These are phyloP conservation scores for Lophiostoma macrostomum DNA, from an alignment of 495 filamentous ascomycete species.

Conservation along the genomic window DNA sequence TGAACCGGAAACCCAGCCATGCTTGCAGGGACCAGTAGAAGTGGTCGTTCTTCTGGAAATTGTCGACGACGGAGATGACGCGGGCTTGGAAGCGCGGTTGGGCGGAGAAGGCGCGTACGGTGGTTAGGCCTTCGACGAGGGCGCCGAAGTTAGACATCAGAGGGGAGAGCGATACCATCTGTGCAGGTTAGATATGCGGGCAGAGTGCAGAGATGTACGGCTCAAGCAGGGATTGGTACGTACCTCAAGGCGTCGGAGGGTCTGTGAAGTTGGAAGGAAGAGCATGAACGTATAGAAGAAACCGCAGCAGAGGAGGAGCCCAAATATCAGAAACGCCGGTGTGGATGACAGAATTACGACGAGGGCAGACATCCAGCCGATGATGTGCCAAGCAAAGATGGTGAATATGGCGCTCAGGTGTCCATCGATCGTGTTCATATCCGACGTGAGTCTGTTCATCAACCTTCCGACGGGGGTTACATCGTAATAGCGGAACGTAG, in stretches of 20 bases:
- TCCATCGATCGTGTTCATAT: slow-evolving; percentile 80
- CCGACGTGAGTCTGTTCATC: slow-evolving; percentile 83
- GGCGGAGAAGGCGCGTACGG: slow-evolving; percentile 68
- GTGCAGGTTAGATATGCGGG: not conserved
- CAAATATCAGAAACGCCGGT: slow-evolving; percentile 69
- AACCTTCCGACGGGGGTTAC: slow-evolving; percentile 77
- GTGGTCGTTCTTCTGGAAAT: slow-evolving; percentile 88
- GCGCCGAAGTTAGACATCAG: slow-evolving; percentile 84
- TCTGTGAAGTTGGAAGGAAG: slow-evolving; percentile 80
- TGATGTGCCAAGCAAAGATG: slow-evolving; percentile 57
- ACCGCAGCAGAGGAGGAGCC: slow-evolving; percentile 55
- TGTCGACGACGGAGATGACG: slow-evolving; percentile 72
- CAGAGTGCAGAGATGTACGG: not conserved
- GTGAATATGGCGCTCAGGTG: slow-evolving; percentile 69
- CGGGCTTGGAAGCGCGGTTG: slow-evolving; percentile 70
- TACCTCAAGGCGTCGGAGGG: slow-evolving; percentile 67
- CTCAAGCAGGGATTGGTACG: not conserved
- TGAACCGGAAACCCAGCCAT: slow-evolving; percentile 79
- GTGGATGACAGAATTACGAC: slow-evolving; percentile 72
- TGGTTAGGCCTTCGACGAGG: slow-evolving; percentile 72
- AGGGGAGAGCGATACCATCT: slow-evolving; percentile 75
- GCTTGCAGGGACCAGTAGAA: slow-evolving; percentile 85
- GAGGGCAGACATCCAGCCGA: slow-evolving; percentile 69
- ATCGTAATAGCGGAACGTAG: slow-evolving; percentile 85
- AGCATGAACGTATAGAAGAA: slow-evolving; percentile 68